Base-by-base conservation (phyloP, 1,139 yeast genomes). In the Pneumocystis oryctolagi region DNA sequence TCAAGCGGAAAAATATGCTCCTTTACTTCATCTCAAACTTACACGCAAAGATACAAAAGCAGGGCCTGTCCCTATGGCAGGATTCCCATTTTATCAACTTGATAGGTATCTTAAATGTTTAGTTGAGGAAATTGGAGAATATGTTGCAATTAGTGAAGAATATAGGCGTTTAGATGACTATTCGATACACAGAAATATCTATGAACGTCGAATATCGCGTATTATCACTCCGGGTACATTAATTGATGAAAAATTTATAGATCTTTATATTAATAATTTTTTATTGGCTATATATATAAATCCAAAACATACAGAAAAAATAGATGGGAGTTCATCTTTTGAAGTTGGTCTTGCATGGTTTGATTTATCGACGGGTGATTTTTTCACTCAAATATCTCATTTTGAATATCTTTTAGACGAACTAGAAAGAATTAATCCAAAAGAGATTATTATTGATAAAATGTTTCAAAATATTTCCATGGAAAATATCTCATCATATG, bases 171-270 rank as follows among this genome's bases (percentile, higher is more conserved):
- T 28, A 59, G 65, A 14, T 60, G 34, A 62, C 67, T 58, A 67
- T 59, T 30, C 64, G 47, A 69, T 73, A 6, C 63, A 69, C n/a
- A 74, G 73, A 66, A 78, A 78, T 60, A 63, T 67, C 37, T 80
- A 84, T 56, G 82, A 80, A 63, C 76, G 99, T 58, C 83, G 86
- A 55, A 82, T 94, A 0, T 80, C 89, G 4, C 77, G 97, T 60
- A 83, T 90, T 6, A 82, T 92, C 1, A 85, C 97, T 0, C 97
- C 97, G 0, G 98, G 99, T 0, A 92, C 97, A 0, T 79, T 92
- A 62, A 81, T 90, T 14, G 96, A 89, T 69, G 97, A 92, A 69
- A 82, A 87, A 0, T 85, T 90, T 67, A 76, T 92, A 68, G 86
- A 89, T 70, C 82, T 82, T 65, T 82, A 82, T 66, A 80, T 81